Evolutionary conservation across 2,329 filamentous ascomycete genomes (phyloP).

Genomic region (Bimuria novae-zelandiae): DNA sequence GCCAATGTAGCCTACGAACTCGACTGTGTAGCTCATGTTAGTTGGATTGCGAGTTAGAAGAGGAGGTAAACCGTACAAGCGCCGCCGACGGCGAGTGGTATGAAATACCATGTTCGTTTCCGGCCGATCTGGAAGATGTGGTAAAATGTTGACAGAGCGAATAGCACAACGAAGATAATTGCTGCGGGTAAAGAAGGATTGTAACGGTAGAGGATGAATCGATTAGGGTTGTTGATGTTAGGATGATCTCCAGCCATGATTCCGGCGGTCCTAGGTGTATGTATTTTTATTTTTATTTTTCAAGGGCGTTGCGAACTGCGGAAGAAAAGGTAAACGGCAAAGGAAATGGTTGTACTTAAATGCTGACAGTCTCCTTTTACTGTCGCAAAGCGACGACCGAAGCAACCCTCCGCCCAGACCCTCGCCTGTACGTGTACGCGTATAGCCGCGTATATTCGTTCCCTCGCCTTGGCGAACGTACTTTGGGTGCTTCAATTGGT

Average conservation of each 20-base stretch:
- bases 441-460: conserved; percentile 1
- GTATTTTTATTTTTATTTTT: no score
- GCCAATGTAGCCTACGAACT: conserved; percentile 57
- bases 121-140: conserved; percentile 51
- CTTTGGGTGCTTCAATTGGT: not conserved
- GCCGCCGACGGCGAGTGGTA: conserved; percentile 58
- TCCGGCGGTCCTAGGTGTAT: no score
- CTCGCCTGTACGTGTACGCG: conserved; percentile 1
- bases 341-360: no score
- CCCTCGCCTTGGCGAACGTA: not conserved
- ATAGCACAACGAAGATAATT: conserved; percentile 54
- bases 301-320: not conserved
- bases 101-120: conserved; percentile 56
- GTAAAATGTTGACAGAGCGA: conserved; percentile 45
- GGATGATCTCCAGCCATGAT: conserved; percentile 5
- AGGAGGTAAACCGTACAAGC: conserved; percentile 45
- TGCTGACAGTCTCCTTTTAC: no score
- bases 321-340: no score
- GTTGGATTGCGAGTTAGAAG: no score
- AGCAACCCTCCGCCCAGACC: not conserved
- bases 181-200: conserved; percentile 53
- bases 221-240: conserved; percentile 6
- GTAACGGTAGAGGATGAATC: conserved; percentile 39
- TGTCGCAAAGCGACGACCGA: not conserved
- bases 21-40: conserved; percentile 45